These are phyloP conservation scores for Eutrema yunnanense DNA, from an alignment of 345 rosid genomes.

Conservation along the genomic window DNA sequence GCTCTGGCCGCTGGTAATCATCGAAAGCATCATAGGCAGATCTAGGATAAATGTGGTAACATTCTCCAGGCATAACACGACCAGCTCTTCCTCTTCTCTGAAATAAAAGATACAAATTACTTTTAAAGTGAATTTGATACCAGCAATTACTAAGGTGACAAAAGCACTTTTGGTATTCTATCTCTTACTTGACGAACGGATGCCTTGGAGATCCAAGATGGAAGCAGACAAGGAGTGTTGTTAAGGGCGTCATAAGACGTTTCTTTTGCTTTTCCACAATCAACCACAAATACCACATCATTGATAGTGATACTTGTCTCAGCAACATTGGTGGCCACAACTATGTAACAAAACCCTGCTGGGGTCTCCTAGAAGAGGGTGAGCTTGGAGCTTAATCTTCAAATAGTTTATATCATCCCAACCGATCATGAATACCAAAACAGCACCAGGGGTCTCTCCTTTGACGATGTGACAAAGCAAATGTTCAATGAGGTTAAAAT, in stretches of 20 bases:
- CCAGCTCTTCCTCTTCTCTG: slow-evolving; percentile 99
- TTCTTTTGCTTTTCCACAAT: slow-evolving; percentile 98
- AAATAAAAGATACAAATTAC: not conserved
- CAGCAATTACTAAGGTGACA: not conserved
- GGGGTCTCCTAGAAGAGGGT: slow-evolving; percentile 78
- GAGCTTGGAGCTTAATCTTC: slow-evolving; percentile 77
- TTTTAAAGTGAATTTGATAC: not conserved
- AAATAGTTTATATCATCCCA: slow-evolving; percentile 95
- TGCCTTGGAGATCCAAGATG: slow-evolving; percentile 95
- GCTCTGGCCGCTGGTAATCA: slow-evolving; percentile 90
- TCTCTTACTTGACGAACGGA: slow-evolving; percentile 86
- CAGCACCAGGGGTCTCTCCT: slow-evolving; percentile 83
- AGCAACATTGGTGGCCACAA: slow-evolving; percentile 95
- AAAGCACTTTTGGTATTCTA: not conserved
- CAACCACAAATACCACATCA: slow-evolving; percentile 92
- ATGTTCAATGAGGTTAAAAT: slow-evolving; percentile 86
- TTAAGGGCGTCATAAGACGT: slow-evolving; percentile 94
- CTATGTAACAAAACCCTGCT: slow-evolving; percentile 71
- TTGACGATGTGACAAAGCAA: slow-evolving; percentile 72
- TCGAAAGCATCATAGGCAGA: slow-evolving; percentile 76
- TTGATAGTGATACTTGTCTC: slow-evolving; percentile 97
- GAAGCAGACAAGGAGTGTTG: slow-evolving; percentile 96
- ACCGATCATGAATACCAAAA: slow-evolving; percentile 94
- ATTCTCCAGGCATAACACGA: slow-evolving; percentile 93
- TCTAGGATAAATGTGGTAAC: slow-evolving; percentile 89